Evolutionary conservation across 805 yeast species (phyloP).

Genomic region (Sugiyamaella floridensis): DNA sequence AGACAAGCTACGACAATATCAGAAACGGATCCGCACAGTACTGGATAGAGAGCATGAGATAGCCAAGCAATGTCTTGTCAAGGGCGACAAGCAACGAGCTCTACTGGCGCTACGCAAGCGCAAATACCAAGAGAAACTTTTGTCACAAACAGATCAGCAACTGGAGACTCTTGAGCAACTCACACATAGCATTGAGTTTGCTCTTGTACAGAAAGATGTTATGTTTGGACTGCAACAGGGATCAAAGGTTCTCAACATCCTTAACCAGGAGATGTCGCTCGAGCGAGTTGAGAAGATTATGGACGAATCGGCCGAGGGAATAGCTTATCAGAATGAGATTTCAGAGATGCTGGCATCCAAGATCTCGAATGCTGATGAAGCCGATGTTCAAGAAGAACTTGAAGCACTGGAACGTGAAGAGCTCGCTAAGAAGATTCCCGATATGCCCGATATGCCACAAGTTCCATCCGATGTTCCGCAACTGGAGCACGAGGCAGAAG

Average conservation of each 20-base stretch:
- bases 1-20: conserved; percentile 74
- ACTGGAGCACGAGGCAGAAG: background rate
- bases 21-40: conserved; percentile 48
- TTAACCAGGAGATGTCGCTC: conserved; percentile 71
- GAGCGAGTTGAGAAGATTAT: conserved; percentile 74
- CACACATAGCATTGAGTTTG: conserved; percentile 61
- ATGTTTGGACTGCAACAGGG: conserved; percentile 76
- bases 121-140: conserved; percentile 72
- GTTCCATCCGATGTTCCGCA: conserved; percentile 3
- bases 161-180: conserved; percentile 71
- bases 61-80: conserved; percentile 49
- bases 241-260: conserved; percentile 60
- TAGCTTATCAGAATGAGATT: conserved; percentile 59
- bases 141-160: conserved; percentile 68
- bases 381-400: conserved; percentile 28
- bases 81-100: conserved; percentile 54
- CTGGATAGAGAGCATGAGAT: conserved; percentile 54
- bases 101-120: conserved; percentile 64
- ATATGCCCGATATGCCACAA: conserved; percentile 10
- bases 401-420: conserved; percentile 23
- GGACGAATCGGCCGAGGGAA: conserved; percentile 80
- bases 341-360: conserved; percentile 30
- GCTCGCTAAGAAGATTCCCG: conserved; percentile 6
- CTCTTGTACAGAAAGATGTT: conserved; percentile 80
- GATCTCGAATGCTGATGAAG: conserved; percentile 35